A percentile compares a stretch with the other conserved stretches of the same genome.
Evolutionary conservation across 2,329 filamentous ascomycete species (phyloP).

Genomic region (Cladophialophora exuberans): DNA sequence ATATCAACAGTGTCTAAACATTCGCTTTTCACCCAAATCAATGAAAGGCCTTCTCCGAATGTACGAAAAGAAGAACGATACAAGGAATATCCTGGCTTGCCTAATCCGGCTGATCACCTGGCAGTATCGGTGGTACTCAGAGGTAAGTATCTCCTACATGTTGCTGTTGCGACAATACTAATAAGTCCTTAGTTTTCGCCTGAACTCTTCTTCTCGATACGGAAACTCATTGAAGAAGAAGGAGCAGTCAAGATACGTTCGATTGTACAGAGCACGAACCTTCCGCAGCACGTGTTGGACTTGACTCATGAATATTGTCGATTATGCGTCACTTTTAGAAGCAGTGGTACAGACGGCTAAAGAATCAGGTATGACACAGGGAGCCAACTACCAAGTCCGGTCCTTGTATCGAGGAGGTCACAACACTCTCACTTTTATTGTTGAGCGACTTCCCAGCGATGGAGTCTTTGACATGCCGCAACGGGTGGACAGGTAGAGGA

Average conservation of each 20-base stretch:
- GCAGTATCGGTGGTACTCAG: conserved; percentile 99
- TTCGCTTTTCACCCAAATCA: conserved; percentile 91
- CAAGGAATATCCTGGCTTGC: conserved; percentile 78
- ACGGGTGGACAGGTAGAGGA: not conserved
- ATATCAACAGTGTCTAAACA: conserved; percentile 82
- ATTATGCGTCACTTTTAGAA: conserved; percentile 91
- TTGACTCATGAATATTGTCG: conserved; percentile 95
- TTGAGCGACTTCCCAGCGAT: conserved; percentile 9
- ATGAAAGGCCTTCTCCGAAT: conserved; percentile 81
- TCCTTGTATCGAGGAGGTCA: conserved; percentile 5
- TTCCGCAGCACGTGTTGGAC: conserved; percentile 91
- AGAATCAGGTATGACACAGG: not conserved
- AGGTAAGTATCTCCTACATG: conserved; percentile 56
- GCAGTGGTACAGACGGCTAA: conserved; percentile 86
- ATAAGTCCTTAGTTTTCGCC: conserved; percentile 73
- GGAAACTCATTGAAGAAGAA: conserved; percentile 94
- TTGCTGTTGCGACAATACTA: not conserved
- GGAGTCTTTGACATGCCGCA: not conserved
- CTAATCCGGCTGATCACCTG: conserved; percentile 91
- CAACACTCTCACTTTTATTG: conserved; percentile 1
- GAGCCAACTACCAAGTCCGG: not conserved
- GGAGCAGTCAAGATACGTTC: conserved; percentile 96
- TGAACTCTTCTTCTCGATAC: conserved; percentile 81
- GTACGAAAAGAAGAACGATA: conserved; percentile 77
- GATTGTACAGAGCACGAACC: conserved; percentile 92